Conservation (phyloP, 495 filamentous ascomycete genomes). For the Daldinia grandis region DNA sequence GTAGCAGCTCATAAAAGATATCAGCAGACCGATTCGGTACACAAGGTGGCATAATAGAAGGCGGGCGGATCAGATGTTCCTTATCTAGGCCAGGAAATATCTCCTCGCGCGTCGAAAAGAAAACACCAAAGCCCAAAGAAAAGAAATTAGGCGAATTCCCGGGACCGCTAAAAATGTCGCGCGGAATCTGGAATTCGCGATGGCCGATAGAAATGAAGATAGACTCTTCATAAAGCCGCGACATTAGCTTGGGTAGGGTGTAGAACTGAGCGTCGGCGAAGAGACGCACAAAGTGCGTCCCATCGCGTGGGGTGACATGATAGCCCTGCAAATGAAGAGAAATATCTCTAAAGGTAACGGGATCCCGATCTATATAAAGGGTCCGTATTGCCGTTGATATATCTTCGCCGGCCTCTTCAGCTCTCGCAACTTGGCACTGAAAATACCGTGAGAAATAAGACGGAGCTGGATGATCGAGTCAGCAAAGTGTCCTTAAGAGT, state of each 20-base stretch:
- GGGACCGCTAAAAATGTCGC: conserved; percentile 83
- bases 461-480: conserved; percentile 69
- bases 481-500: conserved; percentile 16
- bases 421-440: conserved; percentile 75
- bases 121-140: conserved; percentile 87
- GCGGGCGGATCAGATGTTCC: conserved; percentile 84
- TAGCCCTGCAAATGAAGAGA: conserved; percentile 94
- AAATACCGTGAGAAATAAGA: conserved; percentile 98
- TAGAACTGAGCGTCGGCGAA: conserved; percentile 98
- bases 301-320: conserved; percentile 82
- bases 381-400: conserved; percentile 63
- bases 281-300: conserved; percentile 84
- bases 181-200: conserved; percentile 85
- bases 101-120: conserved; percentile 81
- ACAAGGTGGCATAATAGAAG: conserved; percentile 81
- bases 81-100: conserved; percentile 87
- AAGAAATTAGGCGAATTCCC: conserved; percentile 97
- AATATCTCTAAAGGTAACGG: conserved; percentile 87
- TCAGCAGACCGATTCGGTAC: conserved; percentile 83
- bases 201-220: conserved; percentile 92
- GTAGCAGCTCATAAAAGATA: conserved; percentile 83
- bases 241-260: conserved; percentile 86
- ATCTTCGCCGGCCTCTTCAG: conserved; percentile 65
- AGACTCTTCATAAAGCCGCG: conserved; percentile 91
- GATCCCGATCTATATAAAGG: conserved; percentile 95